Conservation (phyloP, 1,284 basidiomycete genomes). For the Coriolopsis trogii region DNA sequence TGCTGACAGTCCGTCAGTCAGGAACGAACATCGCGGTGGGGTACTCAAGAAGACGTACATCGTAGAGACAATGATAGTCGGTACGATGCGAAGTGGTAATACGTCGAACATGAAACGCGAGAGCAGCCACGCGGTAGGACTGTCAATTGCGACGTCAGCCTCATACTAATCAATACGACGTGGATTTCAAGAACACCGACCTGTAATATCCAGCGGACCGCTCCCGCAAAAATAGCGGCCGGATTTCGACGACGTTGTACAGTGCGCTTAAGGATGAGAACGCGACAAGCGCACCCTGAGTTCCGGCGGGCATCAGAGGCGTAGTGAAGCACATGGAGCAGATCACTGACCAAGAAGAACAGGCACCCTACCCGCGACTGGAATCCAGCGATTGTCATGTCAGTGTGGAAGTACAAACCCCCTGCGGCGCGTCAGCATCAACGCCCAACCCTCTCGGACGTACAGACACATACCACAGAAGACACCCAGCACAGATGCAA, state of each 20-base stretch:
- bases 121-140: constrained; percentile 86
- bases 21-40: not conserved
- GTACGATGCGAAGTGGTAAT: constrained; percentile 80
- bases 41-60: constrained; percentile 52
- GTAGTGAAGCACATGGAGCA: not conserved
- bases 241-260: constrained; percentile 81
- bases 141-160: constrained; percentile 34
- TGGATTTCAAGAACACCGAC: too few species aligned
- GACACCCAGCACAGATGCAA: constrained; percentile 75
- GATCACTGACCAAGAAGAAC: constrained; percentile 77
- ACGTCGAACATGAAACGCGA: constrained; percentile 85
- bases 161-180: too few species aligned
- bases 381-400: constrained; percentile 84
- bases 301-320: not conserved
- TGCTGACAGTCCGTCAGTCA: constrained; percentile 43
- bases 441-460: not conserved
- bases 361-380: constrained; percentile 89
- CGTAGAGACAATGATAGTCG: constrained; percentile 80
- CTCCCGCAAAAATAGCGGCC: constrained; percentile 86
- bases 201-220: constrained; percentile 81
- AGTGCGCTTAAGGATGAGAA: constrained; percentile 88
- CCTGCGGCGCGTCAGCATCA: too few species aligned
- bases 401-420: constrained; percentile 83
- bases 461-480: constrained; percentile 62
- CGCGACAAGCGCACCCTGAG: constrained; percentile 83